phyloP scores from a whole-genome alignment of 768 basidiomycete genomes.

The Tricholomella constricta region DNA sequence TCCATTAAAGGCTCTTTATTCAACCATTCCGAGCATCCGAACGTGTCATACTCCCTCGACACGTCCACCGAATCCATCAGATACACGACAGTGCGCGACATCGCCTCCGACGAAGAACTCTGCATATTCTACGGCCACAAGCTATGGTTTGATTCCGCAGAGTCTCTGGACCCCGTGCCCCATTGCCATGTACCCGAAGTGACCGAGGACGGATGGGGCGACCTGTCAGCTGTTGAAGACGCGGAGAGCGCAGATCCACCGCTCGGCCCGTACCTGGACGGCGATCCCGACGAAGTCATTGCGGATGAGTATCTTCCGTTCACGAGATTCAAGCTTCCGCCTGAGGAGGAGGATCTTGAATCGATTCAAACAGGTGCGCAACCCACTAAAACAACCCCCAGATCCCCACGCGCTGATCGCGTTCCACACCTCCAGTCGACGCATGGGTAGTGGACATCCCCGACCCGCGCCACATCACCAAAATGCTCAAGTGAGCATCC shows the following conservation, averaged over 20 bases:
- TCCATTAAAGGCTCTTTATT: constrained; percentile 68
- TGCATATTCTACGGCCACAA: constrained; percentile 77
- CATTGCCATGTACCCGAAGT: not conserved
- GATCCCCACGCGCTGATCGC: not conserved
- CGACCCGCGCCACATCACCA: constrained; percentile 56
- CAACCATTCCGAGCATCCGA: constrained; percentile 73
- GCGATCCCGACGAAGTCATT: constrained; percentile 49
- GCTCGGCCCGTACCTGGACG: constrained; percentile 32
- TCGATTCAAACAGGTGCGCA: constrained; percentile 58
- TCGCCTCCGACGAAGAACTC: constrained; percentile 69
- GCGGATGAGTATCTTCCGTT: constrained; percentile 68
- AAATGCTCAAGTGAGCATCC: constrained; percentile 59
- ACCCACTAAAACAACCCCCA: constrained; percentile 4
- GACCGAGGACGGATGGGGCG: constrained; percentile 43
- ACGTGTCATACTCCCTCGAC: constrained; percentile 67
- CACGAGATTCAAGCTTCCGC: constrained; percentile 55
- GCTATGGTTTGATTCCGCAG: constrained; percentile 62
- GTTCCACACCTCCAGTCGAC: constrained; percentile 43
- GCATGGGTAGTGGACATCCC: constrained; percentile 82
- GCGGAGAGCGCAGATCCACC: constrained; percentile 19
- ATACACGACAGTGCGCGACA: constrained; percentile 55
- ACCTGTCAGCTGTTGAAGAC: constrained; percentile 32
- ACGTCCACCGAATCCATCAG: constrained; percentile 55
- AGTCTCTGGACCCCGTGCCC: not conserved
- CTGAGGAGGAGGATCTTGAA: constrained; percentile 63